These are phyloP conservation scores for Torulaspora globosa DNA, from an alignment of 1,139 yeast genomes.

Conservation along the genomic window DNA sequence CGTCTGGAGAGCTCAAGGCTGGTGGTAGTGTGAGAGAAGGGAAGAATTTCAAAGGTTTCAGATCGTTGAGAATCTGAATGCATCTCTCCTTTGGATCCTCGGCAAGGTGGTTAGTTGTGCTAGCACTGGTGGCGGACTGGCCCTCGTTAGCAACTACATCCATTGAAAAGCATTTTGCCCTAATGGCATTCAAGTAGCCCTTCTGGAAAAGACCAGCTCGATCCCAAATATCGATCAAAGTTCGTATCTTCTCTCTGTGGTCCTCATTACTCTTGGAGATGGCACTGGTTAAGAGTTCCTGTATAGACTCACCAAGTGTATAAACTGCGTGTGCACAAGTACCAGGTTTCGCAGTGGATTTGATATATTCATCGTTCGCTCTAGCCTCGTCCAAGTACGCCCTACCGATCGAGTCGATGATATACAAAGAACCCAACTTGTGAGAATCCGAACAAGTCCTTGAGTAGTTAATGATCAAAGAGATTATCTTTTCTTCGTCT, in stretches of 20 bases:
- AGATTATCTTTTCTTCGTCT: conserved; percentile 34
- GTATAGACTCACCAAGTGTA: conserved; percentile 55
- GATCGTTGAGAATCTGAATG: conserved; percentile 25
- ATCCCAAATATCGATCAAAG: conserved; percentile 90
- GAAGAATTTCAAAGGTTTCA: conserved; percentile 20
- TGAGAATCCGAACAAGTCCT: conserved; percentile 73
- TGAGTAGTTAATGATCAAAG: conserved; percentile 48
- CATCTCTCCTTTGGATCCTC: conserved; percentile 51
- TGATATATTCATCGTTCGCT: conserved; percentile 46
- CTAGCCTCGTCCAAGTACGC: conserved; percentile 75
- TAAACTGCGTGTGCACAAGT: conserved; percentile 70
- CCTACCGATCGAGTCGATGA: conserved; percentile 87
- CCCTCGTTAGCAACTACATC: conserved; percentile 24
- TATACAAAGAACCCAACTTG: conserved; percentile 86
- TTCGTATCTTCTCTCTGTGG: conserved; percentile 67
- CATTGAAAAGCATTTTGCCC: conserved; percentile 55
- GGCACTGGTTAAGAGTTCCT: conserved; percentile 57
- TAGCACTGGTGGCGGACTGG: conserved; percentile 22
- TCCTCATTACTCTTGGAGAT: conserved; percentile 49
- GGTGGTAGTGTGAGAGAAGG: conserved; percentile 27
- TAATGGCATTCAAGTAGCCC: conserved; percentile 51
- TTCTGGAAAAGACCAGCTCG: conserved; percentile 73
- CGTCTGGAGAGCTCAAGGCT: conserved; percentile 30
- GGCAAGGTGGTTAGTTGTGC: conserved; percentile 26
- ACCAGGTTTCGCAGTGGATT: conserved; percentile 56